These are phyloP conservation scores for Apiotrichum akiyoshidainum DNA, from an alignment of 1,284 basidiomycete genomes.

Conservation along the genomic window DNA sequence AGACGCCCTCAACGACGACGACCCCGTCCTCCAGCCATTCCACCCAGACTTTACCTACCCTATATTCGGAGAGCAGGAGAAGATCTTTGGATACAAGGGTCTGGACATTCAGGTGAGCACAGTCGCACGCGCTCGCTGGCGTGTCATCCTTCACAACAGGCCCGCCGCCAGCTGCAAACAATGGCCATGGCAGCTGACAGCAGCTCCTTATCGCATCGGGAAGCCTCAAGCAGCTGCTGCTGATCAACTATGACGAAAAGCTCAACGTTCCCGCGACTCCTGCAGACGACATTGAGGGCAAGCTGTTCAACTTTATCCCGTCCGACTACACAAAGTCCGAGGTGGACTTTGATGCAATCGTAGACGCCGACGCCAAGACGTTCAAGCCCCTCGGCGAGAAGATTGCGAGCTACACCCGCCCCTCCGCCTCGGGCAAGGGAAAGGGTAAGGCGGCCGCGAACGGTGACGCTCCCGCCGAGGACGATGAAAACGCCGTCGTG, in stretches of 20 bases:
- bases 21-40: constrained; percentile 62
- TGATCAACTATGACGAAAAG: constrained; percentile 65
- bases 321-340: constrained; percentile 68
- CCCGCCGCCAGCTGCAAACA: too few species aligned
- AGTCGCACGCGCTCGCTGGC: not conserved
- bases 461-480: constrained; percentile 51
- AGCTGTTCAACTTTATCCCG: constrained; percentile 74
- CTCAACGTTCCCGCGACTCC: constrained; percentile 66
- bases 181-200: not conserved
- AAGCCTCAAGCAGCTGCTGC: constrained; percentile 71
- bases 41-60: constrained; percentile 85
- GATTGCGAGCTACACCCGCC: constrained; percentile 70
- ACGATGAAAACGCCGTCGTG: constrained; percentile 62
- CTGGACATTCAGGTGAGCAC: constrained; percentile 72
- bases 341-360: constrained; percentile 62
- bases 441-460: constrained; percentile 51
- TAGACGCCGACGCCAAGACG: constrained; percentile 66
- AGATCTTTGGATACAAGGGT: constrained; percentile 88
- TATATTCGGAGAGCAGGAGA: constrained; percentile 95
- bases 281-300: constrained; percentile 82
- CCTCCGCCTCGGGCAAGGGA: constrained; percentile 52
- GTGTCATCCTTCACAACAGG: too few species aligned
- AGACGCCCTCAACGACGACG: constrained; percentile 59
- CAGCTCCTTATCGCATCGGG: constrained; percentile 81
- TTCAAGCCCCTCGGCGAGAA: constrained; percentile 77